Evolutionary conservation across 129 eudicot species (phyloP), one percentile per base, ranked within the genome.

Genomic region (Arctium lappa): DNA sequence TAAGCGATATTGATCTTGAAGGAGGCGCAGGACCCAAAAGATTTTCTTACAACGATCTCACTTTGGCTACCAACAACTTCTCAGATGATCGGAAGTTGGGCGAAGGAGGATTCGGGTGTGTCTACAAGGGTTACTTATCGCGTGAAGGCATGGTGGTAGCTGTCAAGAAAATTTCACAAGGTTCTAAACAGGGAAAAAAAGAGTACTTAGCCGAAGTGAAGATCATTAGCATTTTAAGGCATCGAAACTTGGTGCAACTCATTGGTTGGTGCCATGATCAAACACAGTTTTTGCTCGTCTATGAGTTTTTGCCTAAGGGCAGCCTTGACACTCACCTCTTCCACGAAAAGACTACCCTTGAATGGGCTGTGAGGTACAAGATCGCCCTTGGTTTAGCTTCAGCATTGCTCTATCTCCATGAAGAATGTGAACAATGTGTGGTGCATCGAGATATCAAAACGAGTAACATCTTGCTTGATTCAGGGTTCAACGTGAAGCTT

Each of bases 391-490:
- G 87, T 9, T 38, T 87, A 42, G 87, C 87, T 39, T 83, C 82
- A 2, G 85, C 82, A 6, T 18, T 87, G 85, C 82, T 83, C 68
- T 87, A 87, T 37, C 82, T 87, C 10, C 89, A 87, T 29, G 87
- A 87, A 53, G 91, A 86, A 27, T 80, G 89, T 66, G 87, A 82
- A 74, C 89, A 82, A 38, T 85, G 86, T 53, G 91, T 86, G 72
- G 79, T 88, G 38, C 91, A 88, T 62, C 81, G 89, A 62, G 91
- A 88, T 65, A 82, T 87, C 75, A 86, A 87, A 18, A 73, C 80
- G 4, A 89, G 90, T 88, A 89, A 89, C 73, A 72, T 89, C 32
- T 87, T 87, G 89, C 85, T 89, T 5, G 90, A 89, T n/a, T 85
- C 86, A 1, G 86, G 44, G 3, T 88, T 88, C 18, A 88, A 83